Evolutionary conservation across 208 protist species (phyloP).

Genomic region (Leishmania tropica): DNA sequence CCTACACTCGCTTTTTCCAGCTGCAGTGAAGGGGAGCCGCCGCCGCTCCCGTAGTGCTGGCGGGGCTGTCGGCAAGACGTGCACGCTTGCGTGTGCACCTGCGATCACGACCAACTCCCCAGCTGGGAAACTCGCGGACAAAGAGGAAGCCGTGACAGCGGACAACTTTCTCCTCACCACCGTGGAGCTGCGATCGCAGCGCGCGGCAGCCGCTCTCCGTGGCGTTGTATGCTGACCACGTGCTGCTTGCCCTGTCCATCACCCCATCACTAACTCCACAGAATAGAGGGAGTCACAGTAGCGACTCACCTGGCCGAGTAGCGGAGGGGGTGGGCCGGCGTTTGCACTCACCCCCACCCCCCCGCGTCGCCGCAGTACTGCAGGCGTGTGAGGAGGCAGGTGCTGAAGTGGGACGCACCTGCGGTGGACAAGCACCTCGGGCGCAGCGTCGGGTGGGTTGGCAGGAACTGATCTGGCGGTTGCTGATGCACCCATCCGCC

Average conservation of each 20-base stretch:
- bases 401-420: constrained; percentile 5
- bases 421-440: not conserved
- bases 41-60: constrained; percentile 20
- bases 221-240: constrained; percentile 7
- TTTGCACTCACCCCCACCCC: not conserved
- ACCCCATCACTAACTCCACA: not conserved
- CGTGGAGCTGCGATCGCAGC: not conserved
- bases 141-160: not conserved
- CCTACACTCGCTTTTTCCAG: constrained; percentile 46
- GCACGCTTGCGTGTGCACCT: not conserved
- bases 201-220: constrained; percentile 4
- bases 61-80: not conserved
- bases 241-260: not conserved
- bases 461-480: constrained; percentile 8
- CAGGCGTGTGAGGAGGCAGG: not conserved
- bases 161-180: not conserved
- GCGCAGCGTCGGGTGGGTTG: not conserved
- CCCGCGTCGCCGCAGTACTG: not conserved
- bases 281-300: not conserved
- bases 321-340: not conserved
- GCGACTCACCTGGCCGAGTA: not conserved
- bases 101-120: not conserved
- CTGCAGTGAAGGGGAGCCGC: constrained; percentile 42
- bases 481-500: not conserved
- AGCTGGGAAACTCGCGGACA: not conserved